Conservation (phyloP, 2,329 filamentous ascomycete genomes). For the Colletotrichum agaves region DNA sequence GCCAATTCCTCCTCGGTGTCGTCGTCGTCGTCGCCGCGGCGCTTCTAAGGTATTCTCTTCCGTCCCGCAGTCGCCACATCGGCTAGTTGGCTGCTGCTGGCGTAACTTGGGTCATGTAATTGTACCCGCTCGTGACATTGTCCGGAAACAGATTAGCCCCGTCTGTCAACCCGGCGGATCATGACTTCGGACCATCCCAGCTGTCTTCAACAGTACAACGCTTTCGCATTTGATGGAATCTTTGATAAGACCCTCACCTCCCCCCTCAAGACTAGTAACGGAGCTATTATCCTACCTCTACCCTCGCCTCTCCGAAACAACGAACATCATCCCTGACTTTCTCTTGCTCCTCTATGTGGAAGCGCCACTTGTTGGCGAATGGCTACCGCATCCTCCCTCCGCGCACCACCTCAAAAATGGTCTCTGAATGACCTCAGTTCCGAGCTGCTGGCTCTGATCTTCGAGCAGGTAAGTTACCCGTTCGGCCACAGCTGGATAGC, state of each 20-base stretch:
- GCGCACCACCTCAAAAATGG: conserved; percentile 38
- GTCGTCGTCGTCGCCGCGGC: background rate
- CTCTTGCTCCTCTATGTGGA: conserved; percentile 35
- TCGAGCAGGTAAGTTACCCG: conserved; percentile 50
- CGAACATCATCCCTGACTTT: conserved; percentile 18
- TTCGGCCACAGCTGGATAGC: background rate
- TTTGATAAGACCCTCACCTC: conserved; percentile 35
- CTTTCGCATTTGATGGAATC: conserved; percentile 30
- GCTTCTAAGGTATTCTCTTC: conserved; percentile 11
- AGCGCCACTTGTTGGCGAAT: conserved; percentile 39
- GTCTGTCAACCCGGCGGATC: conserved; percentile 38
- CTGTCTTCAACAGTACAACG: conserved; percentile 29
- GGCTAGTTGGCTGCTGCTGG: conserved; percentile 28
- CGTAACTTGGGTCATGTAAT: conserved; percentile 26
- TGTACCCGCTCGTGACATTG: conserved; percentile 40
- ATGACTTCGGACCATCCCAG: conserved; percentile 38
- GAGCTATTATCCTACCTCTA: background rate
- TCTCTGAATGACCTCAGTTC: conserved; percentile 52
- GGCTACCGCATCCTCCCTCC: conserved; percentile 39
- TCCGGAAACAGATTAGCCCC: conserved; percentile 39
- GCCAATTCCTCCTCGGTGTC: conserved; percentile 14
- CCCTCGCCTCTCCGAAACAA: conserved; percentile 10
- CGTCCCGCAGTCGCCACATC: conserved; percentile 30
- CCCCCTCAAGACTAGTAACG: conserved; percentile 12
- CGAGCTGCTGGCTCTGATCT: conserved; percentile 55